Conservation (phyloP, 1,284 basidiomycete species). For the Meira nashicola region DNA sequence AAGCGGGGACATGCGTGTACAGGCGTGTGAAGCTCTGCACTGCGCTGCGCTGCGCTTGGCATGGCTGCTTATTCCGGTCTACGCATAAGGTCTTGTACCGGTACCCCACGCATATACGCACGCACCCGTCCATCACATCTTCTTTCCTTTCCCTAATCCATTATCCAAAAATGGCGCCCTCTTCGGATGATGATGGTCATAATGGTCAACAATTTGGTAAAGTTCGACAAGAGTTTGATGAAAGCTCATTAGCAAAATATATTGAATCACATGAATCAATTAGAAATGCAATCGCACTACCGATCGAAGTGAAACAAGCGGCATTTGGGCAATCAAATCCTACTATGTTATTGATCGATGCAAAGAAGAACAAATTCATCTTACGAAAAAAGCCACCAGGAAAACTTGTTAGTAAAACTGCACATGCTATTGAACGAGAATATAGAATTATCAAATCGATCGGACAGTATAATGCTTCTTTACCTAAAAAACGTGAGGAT, state of each 20-base stretch:
- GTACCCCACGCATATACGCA: too few species aligned
- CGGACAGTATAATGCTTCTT: slow-evolving; percentile 16
- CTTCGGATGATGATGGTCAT: neutral
- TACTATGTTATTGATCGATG: slow-evolving; percentile 82
- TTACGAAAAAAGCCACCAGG: slow-evolving; percentile 91
- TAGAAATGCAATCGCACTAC: slow-evolving; percentile 60
- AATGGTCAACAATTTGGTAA: slow-evolving; percentile 33
- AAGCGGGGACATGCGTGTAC: too few species aligned
- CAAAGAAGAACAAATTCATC: slow-evolving; percentile 69
- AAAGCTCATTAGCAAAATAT: slow-evolving; percentile 1
- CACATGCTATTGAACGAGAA: slow-evolving; percentile 90
- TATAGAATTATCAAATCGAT: slow-evolving; percentile 70
- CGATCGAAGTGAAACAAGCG: slow-evolving; percentile 83
- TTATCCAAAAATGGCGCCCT: neutral
- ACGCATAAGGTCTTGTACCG: too few species aligned
- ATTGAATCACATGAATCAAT: slow-evolving; percentile 56
- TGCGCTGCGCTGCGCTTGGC: too few species aligned
- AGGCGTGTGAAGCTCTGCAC: too few species aligned
- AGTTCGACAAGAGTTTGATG: slow-evolving; percentile 28
- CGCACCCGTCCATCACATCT: neutral
- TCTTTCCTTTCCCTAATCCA: neutral
- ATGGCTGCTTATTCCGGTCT: too few species aligned
- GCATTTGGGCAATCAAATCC: slow-evolving; percentile 73
- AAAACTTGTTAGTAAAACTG: slow-evolving; percentile 74
- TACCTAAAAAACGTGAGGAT: slow-evolving; percentile 10